Evolutionary conservation across 345 rosid genomes (phyloP), one percentile per base, ranked within the genome.

Genomic region (Camelina hispida): DNA sequence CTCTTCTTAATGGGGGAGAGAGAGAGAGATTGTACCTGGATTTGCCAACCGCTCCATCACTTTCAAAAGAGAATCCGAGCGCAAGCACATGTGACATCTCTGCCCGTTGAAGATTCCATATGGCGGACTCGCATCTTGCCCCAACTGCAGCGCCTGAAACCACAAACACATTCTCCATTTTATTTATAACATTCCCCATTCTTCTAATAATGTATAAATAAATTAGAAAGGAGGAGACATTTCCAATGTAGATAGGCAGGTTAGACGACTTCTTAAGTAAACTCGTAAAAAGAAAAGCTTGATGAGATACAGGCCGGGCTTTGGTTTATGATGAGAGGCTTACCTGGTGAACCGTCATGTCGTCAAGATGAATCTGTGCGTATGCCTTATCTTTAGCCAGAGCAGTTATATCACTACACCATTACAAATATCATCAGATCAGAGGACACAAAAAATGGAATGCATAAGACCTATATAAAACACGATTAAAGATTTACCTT

Each of bases 311-410:
- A 9, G 18, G 37, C 43, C 48, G 62, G 5, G 15, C 64, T 53
- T 64, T 42, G 38, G 54, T 57, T 59, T 62, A 32, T 76, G 68
- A 17, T 22, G 40, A 50, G 63, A 32, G 30, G 30, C 61, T 76
- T 88, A 93, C 99, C 98, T 89, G 96, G 66, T 89, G 94, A 72
- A 96, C 85, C 20, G 85, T 93, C 84, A 88, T 93, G 82, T 96
- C 93, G 51, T 89, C 90, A 23, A 96, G 97, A 86, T 69, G 91
- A 81, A 96, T 84, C 83, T 88, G 98, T 40, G 98, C 86, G 78
- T 96, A 96, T 18, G 93, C 99, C 79, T 84, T 91, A 80, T 89
- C 91, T 83, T 83, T 91, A 47, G 97, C 97, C 83, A 91, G 78
- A 52, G 97, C 90, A 43, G 97, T 89, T 78, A 91, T 89, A 56